A percentile compares a stretch with the other conserved stretches of the same genome.
phyloP scores from a whole-genome alignment of 495 filamentous ascomycete species.

The Venustampulla echinocandica region DNA sequence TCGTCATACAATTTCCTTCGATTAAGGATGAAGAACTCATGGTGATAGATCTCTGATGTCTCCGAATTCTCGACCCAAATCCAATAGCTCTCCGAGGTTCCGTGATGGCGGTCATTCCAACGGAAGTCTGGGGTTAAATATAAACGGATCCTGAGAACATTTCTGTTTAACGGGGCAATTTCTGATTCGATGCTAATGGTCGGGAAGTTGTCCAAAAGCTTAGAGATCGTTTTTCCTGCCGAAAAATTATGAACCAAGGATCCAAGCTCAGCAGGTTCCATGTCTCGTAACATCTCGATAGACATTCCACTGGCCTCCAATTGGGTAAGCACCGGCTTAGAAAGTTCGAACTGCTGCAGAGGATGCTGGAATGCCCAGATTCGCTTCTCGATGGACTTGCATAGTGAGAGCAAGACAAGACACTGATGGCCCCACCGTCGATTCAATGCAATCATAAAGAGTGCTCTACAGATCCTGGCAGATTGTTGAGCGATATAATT shows the following conservation, averaged over 20 bases:
- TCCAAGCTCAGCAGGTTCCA: conserved; percentile 88
- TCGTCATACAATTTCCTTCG: conserved; percentile 84
- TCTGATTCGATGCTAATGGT: conserved; percentile 83
- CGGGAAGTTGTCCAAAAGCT: conserved; percentile 82
- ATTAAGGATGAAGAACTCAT: conserved; percentile 91
- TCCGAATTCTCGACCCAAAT: conserved; percentile 99
- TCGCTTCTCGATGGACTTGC: conserved; percentile 93
- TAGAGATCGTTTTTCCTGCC: conserved; percentile 74
- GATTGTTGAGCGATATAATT: conserved; percentile 95
- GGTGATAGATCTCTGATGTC: conserved; percentile 94
- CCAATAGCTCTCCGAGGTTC: conserved; percentile 91
- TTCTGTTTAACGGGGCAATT: conserved; percentile 90
- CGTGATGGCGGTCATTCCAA: conserved; percentile 95
- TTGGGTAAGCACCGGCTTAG: conserved; percentile 71
- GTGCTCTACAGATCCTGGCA: conserved; percentile 82
- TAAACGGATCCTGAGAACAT: conserved; percentile 82
- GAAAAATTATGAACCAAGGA: conserved; percentile 80
- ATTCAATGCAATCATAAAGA: conserved; percentile 97
- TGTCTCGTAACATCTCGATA: conserved; percentile 78
- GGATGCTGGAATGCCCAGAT: conserved; percentile 94
- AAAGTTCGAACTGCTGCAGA: conserved; percentile 88
- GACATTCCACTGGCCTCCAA: conserved; percentile 70
- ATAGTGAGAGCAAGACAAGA: conserved; percentile 75
- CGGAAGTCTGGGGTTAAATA: conserved; percentile 80
- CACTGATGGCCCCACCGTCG: conserved; percentile 92